Conservation (phyloP, 225 moss, liverwort and hornwort genomes). For the Sphagnum tenellum region DNA sequence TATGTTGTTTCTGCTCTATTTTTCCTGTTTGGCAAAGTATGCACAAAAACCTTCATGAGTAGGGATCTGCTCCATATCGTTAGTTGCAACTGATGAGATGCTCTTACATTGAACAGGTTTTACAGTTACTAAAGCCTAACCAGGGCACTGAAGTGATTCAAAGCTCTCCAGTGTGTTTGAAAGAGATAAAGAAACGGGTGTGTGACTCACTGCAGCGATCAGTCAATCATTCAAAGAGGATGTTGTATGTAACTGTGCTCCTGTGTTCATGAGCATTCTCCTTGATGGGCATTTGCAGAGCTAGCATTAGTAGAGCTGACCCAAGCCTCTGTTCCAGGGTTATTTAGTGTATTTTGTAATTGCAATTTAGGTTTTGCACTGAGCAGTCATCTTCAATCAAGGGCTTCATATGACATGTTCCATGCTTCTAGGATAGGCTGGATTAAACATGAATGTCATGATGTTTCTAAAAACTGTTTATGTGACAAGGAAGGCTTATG, state of each 20-base stretch:
- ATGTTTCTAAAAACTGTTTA: background rate
- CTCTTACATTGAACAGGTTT: constrained; percentile 31
- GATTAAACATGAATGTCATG: background rate
- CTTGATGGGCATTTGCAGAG: too few species aligned
- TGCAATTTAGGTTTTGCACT: too few species aligned
- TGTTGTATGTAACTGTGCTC: constrained; percentile 49
- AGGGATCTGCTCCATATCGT: too few species aligned
- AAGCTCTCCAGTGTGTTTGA: constrained; percentile 34
- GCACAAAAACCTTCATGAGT: too few species aligned
- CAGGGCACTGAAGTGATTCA: constrained; percentile 19
- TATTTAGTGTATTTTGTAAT: too few species aligned
- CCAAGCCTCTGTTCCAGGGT: too few species aligned
- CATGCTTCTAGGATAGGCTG: background rate
- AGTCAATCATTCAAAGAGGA: constrained; percentile 32
- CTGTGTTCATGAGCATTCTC: too few species aligned
- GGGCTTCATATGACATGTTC: too few species aligned
- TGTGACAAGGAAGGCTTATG: constrained; percentile 46
- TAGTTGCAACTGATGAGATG: background rate
- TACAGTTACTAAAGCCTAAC: constrained; percentile 52
- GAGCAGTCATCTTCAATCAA: too few species aligned
- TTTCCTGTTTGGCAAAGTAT: too few species aligned
- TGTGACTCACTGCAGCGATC: constrained; percentile 37
- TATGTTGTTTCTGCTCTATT: too few species aligned
- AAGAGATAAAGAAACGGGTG: constrained; percentile 55
- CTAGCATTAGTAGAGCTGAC: too few species aligned